phyloP scores from a whole-genome alignment of 2,329 filamentous ascomycete species.

The Ceratocystis cacaofunesta region DNA sequence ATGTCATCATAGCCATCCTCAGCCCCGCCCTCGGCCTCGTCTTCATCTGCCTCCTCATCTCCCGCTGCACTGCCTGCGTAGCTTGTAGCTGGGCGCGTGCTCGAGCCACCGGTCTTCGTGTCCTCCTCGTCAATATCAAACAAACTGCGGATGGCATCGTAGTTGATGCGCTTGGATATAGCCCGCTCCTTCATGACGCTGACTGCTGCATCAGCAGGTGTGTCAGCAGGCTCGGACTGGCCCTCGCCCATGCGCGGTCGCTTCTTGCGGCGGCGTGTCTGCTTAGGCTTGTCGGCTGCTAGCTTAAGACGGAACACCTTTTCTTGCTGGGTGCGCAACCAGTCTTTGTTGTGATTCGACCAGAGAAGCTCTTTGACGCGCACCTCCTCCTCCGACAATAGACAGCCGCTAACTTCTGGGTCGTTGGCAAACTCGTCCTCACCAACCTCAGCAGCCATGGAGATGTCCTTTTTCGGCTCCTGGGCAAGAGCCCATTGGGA shows the following conservation, averaged over 20 bases:
- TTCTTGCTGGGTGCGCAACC: slow-evolving; percentile 71
- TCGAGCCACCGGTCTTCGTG: slow-evolving; percentile 27
- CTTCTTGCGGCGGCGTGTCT: slow-evolving; percentile 40
- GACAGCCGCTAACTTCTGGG: slow-evolving; percentile 67
- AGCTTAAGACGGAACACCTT: slow-evolving; percentile 64
- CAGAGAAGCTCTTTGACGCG: slow-evolving; percentile 81
- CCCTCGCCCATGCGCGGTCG: slow-evolving; percentile 47
- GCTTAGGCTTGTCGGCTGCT: slow-evolving; percentile 41
- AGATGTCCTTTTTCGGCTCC: slow-evolving; percentile 34
- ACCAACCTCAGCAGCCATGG: slow-evolving; percentile 50
- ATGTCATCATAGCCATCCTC: slow-evolving; percentile 24
- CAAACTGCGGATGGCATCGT: slow-evolving; percentile 45
- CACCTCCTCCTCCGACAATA: slow-evolving; percentile 58
- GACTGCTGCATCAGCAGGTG: slow-evolving; percentile 53
- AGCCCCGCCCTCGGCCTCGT: slow-evolving; percentile 25
- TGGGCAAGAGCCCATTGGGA: slow-evolving; percentile 36
- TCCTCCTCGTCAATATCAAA: slow-evolving; percentile 31
- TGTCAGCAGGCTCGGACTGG: slow-evolving; percentile 49
- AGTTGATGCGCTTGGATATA: slow-evolving; percentile 64
- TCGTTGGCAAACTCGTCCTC: slow-evolving; percentile 82
- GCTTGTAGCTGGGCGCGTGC: slow-evolving; percentile 36
- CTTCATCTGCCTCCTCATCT: slow-evolving; percentile 25
- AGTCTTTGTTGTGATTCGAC: slow-evolving; percentile 90
- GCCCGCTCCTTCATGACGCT: slow-evolving; percentile 52
- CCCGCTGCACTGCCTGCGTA: slow-evolving; percentile 25